Percentiles rank a stretch among this genome's conserved stretches.
These are phyloP conservation scores for Setaria viridis DNA, from an alignment of 202 grass and related monocot species.

Conservation along the genomic window DNA sequence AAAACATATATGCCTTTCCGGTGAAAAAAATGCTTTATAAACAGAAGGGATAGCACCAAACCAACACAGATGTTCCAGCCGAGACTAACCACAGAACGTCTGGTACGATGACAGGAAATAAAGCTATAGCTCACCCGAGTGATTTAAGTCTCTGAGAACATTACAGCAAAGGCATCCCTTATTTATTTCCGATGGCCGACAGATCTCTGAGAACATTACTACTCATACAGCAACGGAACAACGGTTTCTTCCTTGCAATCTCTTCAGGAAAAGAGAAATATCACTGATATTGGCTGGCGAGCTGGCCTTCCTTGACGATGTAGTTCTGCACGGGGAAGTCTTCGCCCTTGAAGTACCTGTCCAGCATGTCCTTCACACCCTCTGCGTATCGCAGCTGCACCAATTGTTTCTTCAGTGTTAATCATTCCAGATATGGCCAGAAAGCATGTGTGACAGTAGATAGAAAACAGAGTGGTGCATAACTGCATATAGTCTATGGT, in stretches of 20 bases:
- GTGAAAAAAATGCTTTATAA: neutral
- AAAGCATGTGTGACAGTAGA: neutral
- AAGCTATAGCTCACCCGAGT: neutral
- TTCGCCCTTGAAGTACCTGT: slow-evolving; percentile 89
- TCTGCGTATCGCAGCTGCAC: slow-evolving; percentile 80
- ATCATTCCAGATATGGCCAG: neutral
- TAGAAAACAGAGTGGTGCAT: neutral
- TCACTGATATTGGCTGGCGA: slow-evolving; percentile 81
- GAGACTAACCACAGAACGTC: neutral
- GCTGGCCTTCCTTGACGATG: slow-evolving; percentile 94
- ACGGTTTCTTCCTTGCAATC: neutral
- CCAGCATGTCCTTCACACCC: slow-evolving; percentile 87
- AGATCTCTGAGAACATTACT: neutral
- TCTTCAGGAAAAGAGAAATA: slow-evolving; percentile 7
- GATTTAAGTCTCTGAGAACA: neutral
- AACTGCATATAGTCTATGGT: neutral
- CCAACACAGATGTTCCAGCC: neutral
- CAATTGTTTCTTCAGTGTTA: neutral
- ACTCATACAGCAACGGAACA: slow-evolving; percentile 9
- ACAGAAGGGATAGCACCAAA: neutral
- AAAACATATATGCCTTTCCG: neutral
- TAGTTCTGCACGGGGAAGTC: slow-evolving; percentile 87
- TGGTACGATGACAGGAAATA: neutral
- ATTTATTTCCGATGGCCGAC: slow-evolving; percentile 31
- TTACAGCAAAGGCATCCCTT: neutral